Evolutionary conservation across 2,329 filamentous ascomycete genomes (phyloP).

Genomic region (Lanzia echinophila): DNA sequence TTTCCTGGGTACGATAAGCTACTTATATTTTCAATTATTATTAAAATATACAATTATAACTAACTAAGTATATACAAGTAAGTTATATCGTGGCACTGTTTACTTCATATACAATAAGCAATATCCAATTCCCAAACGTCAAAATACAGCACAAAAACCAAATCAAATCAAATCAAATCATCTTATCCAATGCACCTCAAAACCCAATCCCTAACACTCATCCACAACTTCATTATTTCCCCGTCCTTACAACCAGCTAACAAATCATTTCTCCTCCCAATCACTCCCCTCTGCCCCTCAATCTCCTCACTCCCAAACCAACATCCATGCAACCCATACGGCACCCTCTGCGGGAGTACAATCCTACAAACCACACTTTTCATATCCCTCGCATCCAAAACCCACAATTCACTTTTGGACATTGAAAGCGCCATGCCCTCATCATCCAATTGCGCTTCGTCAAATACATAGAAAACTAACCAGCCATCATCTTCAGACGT

Average conservation of each 20-base stretch:
- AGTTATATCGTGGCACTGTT: too few species aligned
- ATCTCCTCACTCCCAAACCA: constrained; percentile 54
- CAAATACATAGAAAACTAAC: constrained; percentile 62
- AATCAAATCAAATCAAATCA: too few species aligned
- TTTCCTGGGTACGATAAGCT: too few species aligned
- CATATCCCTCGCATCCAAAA: constrained; percentile 60
- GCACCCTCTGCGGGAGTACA: constrained; percentile 57
- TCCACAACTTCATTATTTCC: constrained; percentile 16
- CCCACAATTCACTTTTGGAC: constrained; percentile 57
- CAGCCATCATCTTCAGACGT: constrained; percentile 58
- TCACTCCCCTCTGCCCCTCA: constrained; percentile 35
- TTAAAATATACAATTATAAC: too few species aligned
- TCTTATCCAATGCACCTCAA: constrained; percentile 17
- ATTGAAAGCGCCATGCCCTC: constrained; percentile 30
- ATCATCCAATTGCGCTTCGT: constrained; percentile 54
- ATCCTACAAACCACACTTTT: constrained; percentile 51
- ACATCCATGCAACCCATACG: constrained; percentile 60
- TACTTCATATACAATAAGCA: too few species aligned
- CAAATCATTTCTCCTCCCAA: constrained; percentile 12
- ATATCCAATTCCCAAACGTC: too few species aligned
- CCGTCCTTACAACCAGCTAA: neutral
- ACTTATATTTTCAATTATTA: too few species aligned
- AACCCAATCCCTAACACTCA: constrained; percentile 14
- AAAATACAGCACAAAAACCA: too few species aligned
- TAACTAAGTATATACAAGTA: too few species aligned